Conservation (phyloP, 805 yeast genomes). For the Tetrapisispora taiwanensis region DNA sequence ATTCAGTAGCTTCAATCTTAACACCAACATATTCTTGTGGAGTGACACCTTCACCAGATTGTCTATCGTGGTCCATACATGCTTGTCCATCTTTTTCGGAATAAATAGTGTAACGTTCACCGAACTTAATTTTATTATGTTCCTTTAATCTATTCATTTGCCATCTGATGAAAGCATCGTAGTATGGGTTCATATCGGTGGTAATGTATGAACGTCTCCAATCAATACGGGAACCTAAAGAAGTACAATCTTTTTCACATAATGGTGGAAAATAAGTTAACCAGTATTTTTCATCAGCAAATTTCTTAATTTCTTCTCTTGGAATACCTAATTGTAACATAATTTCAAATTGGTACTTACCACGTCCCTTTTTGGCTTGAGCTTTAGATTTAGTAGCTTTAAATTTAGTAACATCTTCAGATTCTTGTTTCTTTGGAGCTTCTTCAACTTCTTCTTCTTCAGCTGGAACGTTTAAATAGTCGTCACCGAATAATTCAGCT, state of each 20-base stretch:
- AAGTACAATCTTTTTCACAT: conserved; percentile 67
- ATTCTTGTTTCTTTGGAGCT: conserved; percentile 29
- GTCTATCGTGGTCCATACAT: conserved; percentile 98
- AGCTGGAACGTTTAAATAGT: conserved; percentile 60
- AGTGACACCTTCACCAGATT: conserved; percentile 90
- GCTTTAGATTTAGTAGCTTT: conserved; percentile 90
- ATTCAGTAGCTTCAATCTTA: conserved; percentile 65
- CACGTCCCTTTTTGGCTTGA: conserved; percentile 85
- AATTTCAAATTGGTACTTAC: conserved; percentile 91
- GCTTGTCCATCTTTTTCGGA: conserved; percentile 98
- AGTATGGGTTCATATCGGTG: conserved; percentile 90
- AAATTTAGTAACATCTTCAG: conserved; percentile 82
- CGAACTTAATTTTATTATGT: conserved; percentile 87
- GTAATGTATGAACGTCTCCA: conserved; percentile 97
- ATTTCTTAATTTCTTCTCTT: conserved; percentile 70
- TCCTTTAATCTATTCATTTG: conserved; percentile 83
- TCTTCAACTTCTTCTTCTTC: conserved; percentile 32
- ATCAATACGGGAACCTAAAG: conserved; percentile 88
- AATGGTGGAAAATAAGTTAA: conserved; percentile 83
- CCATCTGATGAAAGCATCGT: conserved; percentile 93
- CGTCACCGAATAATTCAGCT: conserved; percentile 79
- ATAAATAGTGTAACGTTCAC: conserved; percentile 94
- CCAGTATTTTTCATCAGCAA: conserved; percentile 92
- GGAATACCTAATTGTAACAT: conserved; percentile 91
- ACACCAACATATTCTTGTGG: conserved; percentile 96